These are phyloP conservation scores for Cystobasidium sp. DNA, from an alignment of 1,284 basidiomycete genomes.

Conservation along the genomic window DNA sequence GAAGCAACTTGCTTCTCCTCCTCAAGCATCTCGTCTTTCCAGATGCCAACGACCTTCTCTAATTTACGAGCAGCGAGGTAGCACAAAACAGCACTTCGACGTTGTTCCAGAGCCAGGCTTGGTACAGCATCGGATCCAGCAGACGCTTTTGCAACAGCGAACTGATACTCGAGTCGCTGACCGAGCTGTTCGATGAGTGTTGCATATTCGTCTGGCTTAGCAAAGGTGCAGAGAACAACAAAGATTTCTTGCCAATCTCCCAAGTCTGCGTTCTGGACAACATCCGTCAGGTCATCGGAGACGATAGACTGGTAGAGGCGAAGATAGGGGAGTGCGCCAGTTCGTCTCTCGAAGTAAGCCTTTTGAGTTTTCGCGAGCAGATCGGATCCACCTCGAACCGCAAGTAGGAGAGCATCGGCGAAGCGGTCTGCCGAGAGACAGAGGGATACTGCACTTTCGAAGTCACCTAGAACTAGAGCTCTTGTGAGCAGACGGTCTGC, in stretches of 20 bases:
- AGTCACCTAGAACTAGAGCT: constrained; percentile 92
- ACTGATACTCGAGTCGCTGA: constrained; percentile 83
- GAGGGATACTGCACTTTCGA: constrained; percentile 86
- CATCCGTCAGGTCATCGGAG: constrained; percentile 85
- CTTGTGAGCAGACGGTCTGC: constrained; percentile 88
- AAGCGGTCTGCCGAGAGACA: constrained; percentile 88
- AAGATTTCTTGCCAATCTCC: constrained; percentile 97
- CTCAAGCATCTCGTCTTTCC: constrained; percentile 87
- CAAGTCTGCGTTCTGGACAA: constrained; percentile 94
- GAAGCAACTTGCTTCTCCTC: constrained; percentile 67
- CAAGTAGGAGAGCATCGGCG: constrained; percentile 91
- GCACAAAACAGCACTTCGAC: constrained; percentile 89
- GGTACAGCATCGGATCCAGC: constrained; percentile 58
- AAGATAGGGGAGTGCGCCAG: constrained; percentile 79
- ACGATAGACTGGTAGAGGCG: constrained; percentile 96
- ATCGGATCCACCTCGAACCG: constrained; percentile 86
- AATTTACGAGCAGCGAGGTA: constrained; percentile 83
- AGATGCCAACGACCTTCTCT: constrained; percentile 87
- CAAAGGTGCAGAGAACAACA: constrained; percentile 95
- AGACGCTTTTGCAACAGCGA: constrained; percentile 64
- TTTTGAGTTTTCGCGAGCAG: constrained; percentile 89
- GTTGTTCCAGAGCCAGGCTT: constrained; percentile 64
- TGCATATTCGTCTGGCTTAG: constrained; percentile 75
- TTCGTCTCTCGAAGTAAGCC: constrained; percentile 86
- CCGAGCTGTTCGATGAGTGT: constrained; percentile 89